Base-by-base conservation (phyloP, 768 basidiomycete species). In the Boletus reticulatus region DNA sequence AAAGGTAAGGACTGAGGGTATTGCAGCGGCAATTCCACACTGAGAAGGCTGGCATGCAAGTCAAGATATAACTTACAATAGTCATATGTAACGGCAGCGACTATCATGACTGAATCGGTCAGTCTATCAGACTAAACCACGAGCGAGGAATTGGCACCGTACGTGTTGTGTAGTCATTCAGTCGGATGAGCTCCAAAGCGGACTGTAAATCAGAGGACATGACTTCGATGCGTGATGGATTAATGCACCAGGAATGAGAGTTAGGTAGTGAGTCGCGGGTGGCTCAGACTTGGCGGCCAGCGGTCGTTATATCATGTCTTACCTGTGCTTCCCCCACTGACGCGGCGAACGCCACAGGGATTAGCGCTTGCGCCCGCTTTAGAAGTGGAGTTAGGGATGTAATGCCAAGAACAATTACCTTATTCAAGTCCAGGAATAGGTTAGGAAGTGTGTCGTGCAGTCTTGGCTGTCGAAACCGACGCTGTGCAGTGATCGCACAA, bases 1-100 rank as follows among this genome's bases (percentile, higher is more conserved):
- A 37, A 59, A 53, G 17, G 38, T 59, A 27, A 59, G 56, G 32
- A 53, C 56, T 59, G 39, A 24, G 38, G 13, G 19, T 13, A 11
- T 13, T 6, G 2, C 17, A 29, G 13, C 17, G 27, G 27, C 27
- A 27, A 9, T 27, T 27, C 7, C 27, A 27, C 7, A 8, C 10
- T 16, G 29, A 34, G 11, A 8, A 1, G 0, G 4, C 16, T 3
- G 9, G 12, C 5, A 24, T 53, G 2, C 9, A 53, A 36, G 13
- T 13, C 11, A 16, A 16, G 16, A 20, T 1, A 31, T 24, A 5
- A 20, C 59, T 51, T n/a, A 60, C 58, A 11, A 24, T 52, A 61
- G 24, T 61, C 58, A 39, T 60, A 61, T 14, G 29, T 43, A 9
- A 52, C 38, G 14, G 27, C 34, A 11, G 44, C 29, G 2, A 41